A percentile compares a stretch with the other conserved stretches of the same genome.
phyloP scores from a whole-genome alignment of 192 early-diverging fungal genomes.

The Bifiguratus adelaidae region DNA sequence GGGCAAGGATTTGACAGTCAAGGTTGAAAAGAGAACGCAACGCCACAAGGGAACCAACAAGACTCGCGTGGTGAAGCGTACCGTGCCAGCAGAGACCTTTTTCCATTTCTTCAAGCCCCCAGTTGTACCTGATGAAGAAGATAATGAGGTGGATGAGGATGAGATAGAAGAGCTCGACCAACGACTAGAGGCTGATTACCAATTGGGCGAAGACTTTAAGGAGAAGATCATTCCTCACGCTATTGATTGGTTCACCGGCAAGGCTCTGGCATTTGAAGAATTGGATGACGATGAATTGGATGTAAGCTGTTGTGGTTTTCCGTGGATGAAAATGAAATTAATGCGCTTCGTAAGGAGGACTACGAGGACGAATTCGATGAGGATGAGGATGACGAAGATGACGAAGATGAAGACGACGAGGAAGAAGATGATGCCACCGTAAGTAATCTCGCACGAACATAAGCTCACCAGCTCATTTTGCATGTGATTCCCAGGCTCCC shows the following conservation, averaged over 20 bases:
- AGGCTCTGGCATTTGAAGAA: constrained; percentile 83
- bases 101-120: constrained; percentile 94
- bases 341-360: constrained; percentile 51
- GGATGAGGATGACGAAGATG: constrained; percentile 52
- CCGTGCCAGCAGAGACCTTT: constrained; percentile 93
- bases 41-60: constrained; percentile 98
- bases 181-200: constrained; percentile 89
- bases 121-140: constrained; percentile 58
- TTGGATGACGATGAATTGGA: constrained; percentile 32
- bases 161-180: constrained; percentile 72
- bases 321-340: constrained; percentile 29
- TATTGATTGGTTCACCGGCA: constrained; percentile 98
- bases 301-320: no score
- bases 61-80: constrained; percentile 95
- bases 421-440: constrained; percentile 23
- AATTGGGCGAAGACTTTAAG: constrained; percentile 97
- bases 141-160: constrained; percentile 66
- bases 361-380: constrained; percentile 34
- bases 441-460: not conserved
- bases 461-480: not conserved
- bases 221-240: constrained; percentile 94
- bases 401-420: constrained; percentile 53
- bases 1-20: constrained; percentile 89
- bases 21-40: constrained; percentile 96
- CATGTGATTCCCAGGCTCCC: constrained; percentile 13